Conservation (phyloP, 495 filamentous ascomycete genomes). For the Rhypophila decipiens region DNA sequence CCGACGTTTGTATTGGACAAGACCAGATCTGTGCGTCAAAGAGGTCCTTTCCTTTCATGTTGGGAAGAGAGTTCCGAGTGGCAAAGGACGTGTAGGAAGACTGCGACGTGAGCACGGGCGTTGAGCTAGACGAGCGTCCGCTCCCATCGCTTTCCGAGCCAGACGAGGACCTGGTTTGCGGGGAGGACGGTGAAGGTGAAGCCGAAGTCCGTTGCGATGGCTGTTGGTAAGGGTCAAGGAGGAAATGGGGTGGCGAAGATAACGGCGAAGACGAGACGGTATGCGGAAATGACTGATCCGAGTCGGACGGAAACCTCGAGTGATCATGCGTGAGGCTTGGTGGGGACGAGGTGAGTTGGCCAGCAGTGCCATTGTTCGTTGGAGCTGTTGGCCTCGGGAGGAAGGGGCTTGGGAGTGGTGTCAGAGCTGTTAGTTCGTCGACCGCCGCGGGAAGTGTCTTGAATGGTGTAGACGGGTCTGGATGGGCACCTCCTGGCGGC, state of each 20-base stretch:
- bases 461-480: no score
- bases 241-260: conserved; percentile 38
- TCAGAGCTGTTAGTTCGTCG: no score
- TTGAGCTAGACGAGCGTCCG: conserved; percentile 30
- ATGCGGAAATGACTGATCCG: conserved; percentile 1
- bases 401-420: conserved; percentile 11
- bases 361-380: no score
- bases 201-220: conserved; percentile 13
- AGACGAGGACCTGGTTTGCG: conserved; percentile 18
- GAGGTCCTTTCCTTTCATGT: conserved; percentile 59
- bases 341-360: conserved; percentile 15
- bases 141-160: conserved; percentile 30
- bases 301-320: background rate
- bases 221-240: conserved; percentile 40
- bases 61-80: conserved; percentile 31
- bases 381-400: no score
- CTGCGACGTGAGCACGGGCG: conserved; percentile 36
- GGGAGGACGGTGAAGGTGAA: conserved; percentile 20
- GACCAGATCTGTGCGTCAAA: conserved; percentile 63
- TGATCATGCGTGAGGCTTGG: conserved; percentile 14
- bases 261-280: conserved; percentile 35
- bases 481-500: no score
- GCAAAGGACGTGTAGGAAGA: conserved; percentile 26
- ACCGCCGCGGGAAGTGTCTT: no score
- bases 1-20: conserved; percentile 53